A percentile compares a stretch with the other conserved stretches of the same genome.
Evolutionary conservation across 2,329 filamentous ascomycete species (phyloP).

Genomic region (Aspergillus sp.): DNA sequence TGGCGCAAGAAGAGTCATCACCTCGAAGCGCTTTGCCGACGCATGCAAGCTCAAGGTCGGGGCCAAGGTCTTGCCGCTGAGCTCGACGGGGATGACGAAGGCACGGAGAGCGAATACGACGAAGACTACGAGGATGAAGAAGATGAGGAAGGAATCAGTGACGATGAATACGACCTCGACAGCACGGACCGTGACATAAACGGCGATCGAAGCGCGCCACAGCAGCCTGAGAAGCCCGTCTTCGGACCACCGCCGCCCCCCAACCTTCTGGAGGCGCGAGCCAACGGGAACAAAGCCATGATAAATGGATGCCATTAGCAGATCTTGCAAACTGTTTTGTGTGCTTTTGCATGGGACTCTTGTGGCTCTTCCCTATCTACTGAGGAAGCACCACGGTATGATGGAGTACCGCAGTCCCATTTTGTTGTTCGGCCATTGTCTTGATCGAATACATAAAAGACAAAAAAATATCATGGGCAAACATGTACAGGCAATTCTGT

Average conservation of each 20-base stretch:
- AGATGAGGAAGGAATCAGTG: conserved; percentile 60
- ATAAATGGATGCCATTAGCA: conserved; percentile 41
- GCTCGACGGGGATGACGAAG: conserved; percentile 50
- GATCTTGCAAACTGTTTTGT: neutral
- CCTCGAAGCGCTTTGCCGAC: conserved; percentile 88
- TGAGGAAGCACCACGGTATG: neutral
- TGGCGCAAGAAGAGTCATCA: conserved; percentile 84
- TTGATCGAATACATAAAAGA: neutral
- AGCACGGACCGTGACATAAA: conserved; percentile 25
- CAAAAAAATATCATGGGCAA: neutral
- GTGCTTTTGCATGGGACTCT: neutral
- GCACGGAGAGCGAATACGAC: conserved; percentile 50
- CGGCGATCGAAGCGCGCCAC: conserved; percentile 22
- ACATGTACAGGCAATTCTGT: neutral
- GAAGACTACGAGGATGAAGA: conserved; percentile 64
- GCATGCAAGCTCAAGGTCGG: conserved; percentile 92
- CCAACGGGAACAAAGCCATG: conserved; percentile 43
- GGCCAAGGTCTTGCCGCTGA: conserved; percentile 65
- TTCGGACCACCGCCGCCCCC: conserved; percentile 52
- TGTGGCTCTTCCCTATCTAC: too few relatives aligned
- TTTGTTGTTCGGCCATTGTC: conserved; percentile 4
- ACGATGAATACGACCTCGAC: conserved; percentile 51
- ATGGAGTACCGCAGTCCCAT: conserved; percentile 2
- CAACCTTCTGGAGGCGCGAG: conserved; percentile 45
- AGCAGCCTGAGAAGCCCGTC: conserved; percentile 40